Evolutionary conservation across 768 basidiomycete species (phyloP), one percentile per base, ranked within the genome.

Genomic region (Gloeostereum incarnatum): DNA sequence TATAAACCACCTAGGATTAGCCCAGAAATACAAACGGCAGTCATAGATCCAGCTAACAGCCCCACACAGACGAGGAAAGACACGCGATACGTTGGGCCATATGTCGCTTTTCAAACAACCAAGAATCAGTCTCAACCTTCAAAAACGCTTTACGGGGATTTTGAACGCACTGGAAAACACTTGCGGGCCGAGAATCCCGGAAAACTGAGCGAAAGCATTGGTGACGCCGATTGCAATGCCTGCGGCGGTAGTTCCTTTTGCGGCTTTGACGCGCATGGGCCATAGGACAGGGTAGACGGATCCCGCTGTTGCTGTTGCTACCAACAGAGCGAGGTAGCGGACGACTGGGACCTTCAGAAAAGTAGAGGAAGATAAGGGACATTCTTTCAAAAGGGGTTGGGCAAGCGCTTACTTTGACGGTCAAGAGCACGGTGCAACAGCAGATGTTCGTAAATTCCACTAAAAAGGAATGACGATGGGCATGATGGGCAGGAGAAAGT

Each of bases 131-230:
- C n/a, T n/a, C 9, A 35, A 16, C 18, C 11, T n/a, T 3, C 23
- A 35, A 18, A n/a, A 41, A 14, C 5, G 1, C 22, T 20, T 10
- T 4, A 37, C n/a, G 17, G 11, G 35, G 20, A 36, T 25, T 2
- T 17, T 20, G 26, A 7, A 45, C 39, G 31, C 20, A 50, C 44
- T 41, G 35, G 38, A 40, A 29, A 47, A 51, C 6, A 51, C 29
- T 26, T 51, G 50, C n/a, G 50, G 50, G 2, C 50, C 48, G 8
- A 51, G 33, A 31, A 51, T 49, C 6, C 50, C 50, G 14, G 27
- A 36, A 24, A 49, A 49, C 30, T 49, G 50, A 11, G 48, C 45
- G 0, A 44, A 40, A 3, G 50, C 50, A 19, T 51, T 51, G 22
- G 46, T 44, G 17, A 47, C 31, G 31, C 50, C 50, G 24, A 51